Conservation (phyloP, 2,329 filamentous ascomycete genomes). For the Hypoxylon sp. region DNA sequence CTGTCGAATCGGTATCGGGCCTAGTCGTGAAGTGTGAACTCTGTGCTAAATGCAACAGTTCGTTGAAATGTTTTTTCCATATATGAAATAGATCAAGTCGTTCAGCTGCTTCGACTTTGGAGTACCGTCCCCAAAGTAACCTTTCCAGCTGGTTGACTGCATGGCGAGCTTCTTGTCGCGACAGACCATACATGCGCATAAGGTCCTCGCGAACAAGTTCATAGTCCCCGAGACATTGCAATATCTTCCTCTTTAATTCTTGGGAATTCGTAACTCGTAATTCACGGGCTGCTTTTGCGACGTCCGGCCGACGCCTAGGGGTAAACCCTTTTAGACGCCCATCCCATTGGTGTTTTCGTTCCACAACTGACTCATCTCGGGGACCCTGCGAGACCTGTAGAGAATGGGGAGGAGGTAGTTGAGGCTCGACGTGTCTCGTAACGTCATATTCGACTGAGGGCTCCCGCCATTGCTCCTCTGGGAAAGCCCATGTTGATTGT, state of each 20-base stretch:
- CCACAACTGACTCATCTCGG: slow-evolving; percentile 6
- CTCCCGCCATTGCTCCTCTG: slow-evolving; percentile 14
- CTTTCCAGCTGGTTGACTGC: slow-evolving; percentile 50
- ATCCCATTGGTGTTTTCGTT: slow-evolving; percentile 5
- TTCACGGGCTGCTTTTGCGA: background rate
- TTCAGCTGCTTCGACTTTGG: slow-evolving; percentile 20
- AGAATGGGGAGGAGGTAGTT: background rate
- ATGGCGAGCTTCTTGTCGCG: slow-evolving; percentile 46
- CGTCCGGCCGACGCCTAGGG: slow-evolving; percentile 9
- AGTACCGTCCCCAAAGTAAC: slow-evolving; percentile 41
- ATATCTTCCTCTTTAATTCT: slow-evolving; percentile 45
- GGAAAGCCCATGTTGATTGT: slow-evolving; percentile 22
- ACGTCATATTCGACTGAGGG: slow-evolving; percentile 3
- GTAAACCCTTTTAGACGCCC: slow-evolving; percentile 23
- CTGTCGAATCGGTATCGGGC: background rate
- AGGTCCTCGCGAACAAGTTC: slow-evolving; percentile 41
- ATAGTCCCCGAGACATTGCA: slow-evolving; percentile 41
- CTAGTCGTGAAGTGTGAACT: background rate
- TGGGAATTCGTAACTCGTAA: slow-evolving; percentile 10
- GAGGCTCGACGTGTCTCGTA: background rate
- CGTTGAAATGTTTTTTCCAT: slow-evolving; percentile 51
- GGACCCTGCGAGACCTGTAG: background rate
- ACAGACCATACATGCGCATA: slow-evolving; percentile 42
- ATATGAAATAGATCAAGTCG: slow-evolving; percentile 48
- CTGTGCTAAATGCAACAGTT: slow-evolving; percentile 14